Conservation (phyloP, 1,284 basidiomycete species). For the Moesziomyces parantarcticus region DNA sequence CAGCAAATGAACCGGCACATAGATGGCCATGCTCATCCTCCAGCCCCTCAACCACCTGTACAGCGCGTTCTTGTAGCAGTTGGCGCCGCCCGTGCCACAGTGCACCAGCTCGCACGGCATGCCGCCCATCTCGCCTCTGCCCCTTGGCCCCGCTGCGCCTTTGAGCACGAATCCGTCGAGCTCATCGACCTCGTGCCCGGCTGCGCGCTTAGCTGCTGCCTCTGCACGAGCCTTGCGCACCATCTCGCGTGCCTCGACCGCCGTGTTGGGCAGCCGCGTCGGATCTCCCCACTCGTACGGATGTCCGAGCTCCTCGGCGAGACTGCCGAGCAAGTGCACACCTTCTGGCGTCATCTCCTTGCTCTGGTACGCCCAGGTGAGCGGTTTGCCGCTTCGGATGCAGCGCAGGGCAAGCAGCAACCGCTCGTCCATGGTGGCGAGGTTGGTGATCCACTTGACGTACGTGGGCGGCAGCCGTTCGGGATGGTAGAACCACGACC, state of each 20-base stretch:
- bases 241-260: constrained; percentile 27
- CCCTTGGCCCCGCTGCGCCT: constrained; percentile 52
- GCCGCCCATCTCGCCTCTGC: constrained; percentile 58
- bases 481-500: constrained; percentile 66
- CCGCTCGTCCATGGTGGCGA: constrained; percentile 68
- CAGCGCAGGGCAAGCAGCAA: constrained; percentile 62
- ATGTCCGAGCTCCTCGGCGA: constrained; percentile 57
- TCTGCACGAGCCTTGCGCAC: constrained; percentile 17
- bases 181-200: not conserved
- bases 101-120: constrained; percentile 69
- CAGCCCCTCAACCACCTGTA: constrained; percentile 66
- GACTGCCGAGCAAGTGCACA: constrained; percentile 39
- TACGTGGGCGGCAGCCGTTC: constrained; percentile 63
- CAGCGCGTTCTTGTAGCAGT: constrained; percentile 65
- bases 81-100: constrained; percentile 61
- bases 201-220: constrained; percentile 2
- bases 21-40: constrained; percentile 67
- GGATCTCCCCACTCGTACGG: constrained; percentile 61
- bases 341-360: constrained; percentile 34
- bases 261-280: constrained; percentile 38
- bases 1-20: constrained; percentile 69
- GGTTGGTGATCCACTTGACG: constrained; percentile 65
- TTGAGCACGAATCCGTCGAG: constrained; percentile 42
- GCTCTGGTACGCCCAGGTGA: constrained; percentile 63
- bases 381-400: constrained; percentile 54